Percentiles rank a stretch among this genome's conserved stretches.
Evolutionary conservation across 306 rosid species (phyloP).

Genomic region (Lagenaria siceraria): DNA sequence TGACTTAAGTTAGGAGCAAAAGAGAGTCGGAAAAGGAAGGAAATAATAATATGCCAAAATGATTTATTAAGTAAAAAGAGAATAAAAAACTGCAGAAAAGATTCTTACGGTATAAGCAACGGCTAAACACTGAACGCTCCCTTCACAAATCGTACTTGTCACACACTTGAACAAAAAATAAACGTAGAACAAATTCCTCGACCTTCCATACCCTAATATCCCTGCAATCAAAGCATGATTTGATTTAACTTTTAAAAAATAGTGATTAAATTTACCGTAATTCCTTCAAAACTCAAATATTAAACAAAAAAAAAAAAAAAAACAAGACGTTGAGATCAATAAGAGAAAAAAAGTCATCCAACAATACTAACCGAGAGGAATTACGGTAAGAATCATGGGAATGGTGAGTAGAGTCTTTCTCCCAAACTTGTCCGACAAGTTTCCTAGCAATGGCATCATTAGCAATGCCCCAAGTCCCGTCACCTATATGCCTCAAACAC

Average conservation of each 20-base stretch:
- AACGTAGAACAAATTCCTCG: constrained; percentile 36
- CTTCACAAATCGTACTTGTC: constrained; percentile 62
- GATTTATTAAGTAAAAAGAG: too few species aligned
- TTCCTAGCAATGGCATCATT: constrained; percentile 72
- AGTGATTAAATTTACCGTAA: too few species aligned
- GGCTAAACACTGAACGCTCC: constrained; percentile 72
- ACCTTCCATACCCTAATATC: constrained; percentile 53
- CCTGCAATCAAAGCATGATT: constrained; percentile 23
- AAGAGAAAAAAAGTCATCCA: too few species aligned
- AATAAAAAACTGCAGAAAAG: too few species aligned
- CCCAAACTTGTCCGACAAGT: constrained; percentile 67
- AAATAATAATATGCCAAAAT: neutral
- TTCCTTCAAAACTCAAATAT: too few species aligned
- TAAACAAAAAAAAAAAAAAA: too few species aligned
- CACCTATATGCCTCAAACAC: constrained; percentile 20
- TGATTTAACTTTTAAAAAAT: too few species aligned
- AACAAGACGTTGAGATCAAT: too few species aligned
- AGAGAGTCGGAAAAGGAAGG: too few species aligned
- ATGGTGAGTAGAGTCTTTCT: constrained; percentile 61
- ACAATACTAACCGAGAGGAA: constrained; percentile 44
- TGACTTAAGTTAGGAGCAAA: too few species aligned
- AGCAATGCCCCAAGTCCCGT: constrained; percentile 69
- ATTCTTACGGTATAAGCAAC: constrained; percentile 65
- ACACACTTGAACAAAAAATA: constrained; percentile 55
- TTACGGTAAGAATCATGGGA: constrained; percentile 46